These are phyloP conservation scores for Canavalia ensiformis DNA, from an alignment of 306 rosid genomes.

Conservation along the genomic window DNA sequence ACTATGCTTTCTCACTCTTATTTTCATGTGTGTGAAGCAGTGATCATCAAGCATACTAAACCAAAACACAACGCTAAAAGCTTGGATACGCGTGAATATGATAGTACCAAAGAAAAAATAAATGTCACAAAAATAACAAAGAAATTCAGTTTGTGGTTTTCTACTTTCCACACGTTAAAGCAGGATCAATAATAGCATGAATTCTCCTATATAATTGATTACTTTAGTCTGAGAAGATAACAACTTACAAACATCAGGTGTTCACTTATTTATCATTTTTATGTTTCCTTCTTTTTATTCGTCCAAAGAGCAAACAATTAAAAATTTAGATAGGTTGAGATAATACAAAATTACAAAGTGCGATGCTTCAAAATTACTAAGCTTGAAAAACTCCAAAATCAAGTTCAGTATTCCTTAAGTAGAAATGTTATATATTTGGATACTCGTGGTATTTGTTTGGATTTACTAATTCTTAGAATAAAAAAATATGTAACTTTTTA, in stretches of 20 bases:
- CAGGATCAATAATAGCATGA: neutral
- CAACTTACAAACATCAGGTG: neutral
- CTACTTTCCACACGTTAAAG: neutral
- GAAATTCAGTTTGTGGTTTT: neutral
- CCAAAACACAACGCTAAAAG: neutral
- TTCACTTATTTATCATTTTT: neutral
- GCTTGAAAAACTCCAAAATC: conserved; percentile 17
- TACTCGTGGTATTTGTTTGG: neutral
- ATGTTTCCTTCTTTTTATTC: neutral
- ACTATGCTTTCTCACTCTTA: conserved; percentile 23
- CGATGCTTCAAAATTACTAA: conserved; percentile 8
- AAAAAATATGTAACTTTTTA: neutral
- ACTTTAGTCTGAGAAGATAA: neutral
- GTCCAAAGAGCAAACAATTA: neutral
- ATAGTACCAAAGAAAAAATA: neutral
- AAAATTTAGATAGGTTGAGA: conserved; percentile 14
- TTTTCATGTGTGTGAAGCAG: neutral
- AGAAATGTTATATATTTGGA: neutral
- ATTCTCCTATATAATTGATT: neutral
- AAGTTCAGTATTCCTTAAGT: neutral
- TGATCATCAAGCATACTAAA: conserved; percentile 11
- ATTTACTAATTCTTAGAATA: neutral
- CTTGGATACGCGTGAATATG: neutral
- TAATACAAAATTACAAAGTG: neutral
- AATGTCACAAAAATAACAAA: neutral